These are phyloP conservation scores for Linaria vulgaris DNA, from an alignment of 257 asterid genomes.

Conservation along the genomic window DNA sequence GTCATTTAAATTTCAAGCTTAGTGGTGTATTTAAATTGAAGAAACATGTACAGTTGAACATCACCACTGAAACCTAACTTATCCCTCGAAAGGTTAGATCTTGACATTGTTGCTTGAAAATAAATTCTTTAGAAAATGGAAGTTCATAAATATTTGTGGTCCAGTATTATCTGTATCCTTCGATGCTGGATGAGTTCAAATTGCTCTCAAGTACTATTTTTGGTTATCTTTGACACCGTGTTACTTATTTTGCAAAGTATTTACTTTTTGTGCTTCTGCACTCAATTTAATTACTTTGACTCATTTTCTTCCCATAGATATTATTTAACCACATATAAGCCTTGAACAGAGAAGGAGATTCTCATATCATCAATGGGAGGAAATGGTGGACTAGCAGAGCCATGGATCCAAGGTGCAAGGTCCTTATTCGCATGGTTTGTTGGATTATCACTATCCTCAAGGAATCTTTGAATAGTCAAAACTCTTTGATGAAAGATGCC, in stretches of 20 bases:
- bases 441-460: conserved; percentile 2
- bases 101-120: too few species aligned
- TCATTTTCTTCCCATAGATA: conserved; percentile 1
- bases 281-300: not conserved
- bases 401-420: conserved; percentile 96
- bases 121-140: too few species aligned
- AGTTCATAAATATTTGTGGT: too few species aligned
- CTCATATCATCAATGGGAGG: conserved; percentile 78
- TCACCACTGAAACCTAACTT: too few species aligned
- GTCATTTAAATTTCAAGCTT: too few species aligned
- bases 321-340: conserved; percentile 16
- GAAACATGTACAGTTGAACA: too few species aligned
- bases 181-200: too few species aligned
- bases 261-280: conserved; percentile 7
- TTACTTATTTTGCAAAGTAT: not conserved
- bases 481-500: conserved; percentile 1
- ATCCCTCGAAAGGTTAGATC: too few species aligned
- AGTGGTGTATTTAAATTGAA: too few species aligned
- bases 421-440: conserved; percentile 91
- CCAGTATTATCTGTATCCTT: too few species aligned
- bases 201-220: too few species aligned
- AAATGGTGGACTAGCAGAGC: conserved; percentile 99
- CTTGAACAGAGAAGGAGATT: conserved; percentile 59
- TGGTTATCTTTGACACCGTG: too few species aligned
- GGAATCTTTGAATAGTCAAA: conserved; percentile 3